phyloP scores from a whole-genome alignment of 495 filamentous ascomycete species.

The Penicilliopsis zonata region DNA sequence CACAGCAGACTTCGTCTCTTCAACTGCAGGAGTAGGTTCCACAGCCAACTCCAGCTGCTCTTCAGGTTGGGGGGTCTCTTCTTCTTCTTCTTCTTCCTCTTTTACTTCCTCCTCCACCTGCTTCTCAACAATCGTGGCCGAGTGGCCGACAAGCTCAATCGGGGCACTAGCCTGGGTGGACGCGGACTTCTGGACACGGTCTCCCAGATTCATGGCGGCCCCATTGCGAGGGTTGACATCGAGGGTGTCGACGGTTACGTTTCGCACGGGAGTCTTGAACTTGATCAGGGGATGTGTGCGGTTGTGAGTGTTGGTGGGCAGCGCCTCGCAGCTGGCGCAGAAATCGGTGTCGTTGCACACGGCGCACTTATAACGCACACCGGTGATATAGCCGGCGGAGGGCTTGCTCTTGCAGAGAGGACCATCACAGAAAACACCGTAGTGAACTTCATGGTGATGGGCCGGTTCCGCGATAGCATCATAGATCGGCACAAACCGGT shows the following conservation, averaged over 20 bases:
- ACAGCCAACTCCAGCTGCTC: no score
- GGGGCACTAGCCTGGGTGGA: conserved; percentile 39
- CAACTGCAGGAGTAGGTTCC: conserved; percentile 1
- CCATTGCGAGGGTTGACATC: conserved; percentile 58
- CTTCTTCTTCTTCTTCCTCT: conserved; percentile 41
- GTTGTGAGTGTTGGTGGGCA: conserved; percentile 77
- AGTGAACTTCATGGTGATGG: conserved; percentile 45
- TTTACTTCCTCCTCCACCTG: conserved; percentile 3
- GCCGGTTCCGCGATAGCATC: conserved; percentile 54
- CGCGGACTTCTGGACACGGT: conserved; percentile 33
- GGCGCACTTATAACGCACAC: conserved; percentile 91
- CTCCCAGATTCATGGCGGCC: conserved; percentile 52
- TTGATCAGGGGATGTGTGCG: conserved; percentile 92
- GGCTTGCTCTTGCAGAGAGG: conserved; percentile 63
- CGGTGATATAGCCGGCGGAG: conserved; percentile 57
- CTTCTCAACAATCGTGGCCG: neutral
- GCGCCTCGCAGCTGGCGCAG: conserved; percentile 87
- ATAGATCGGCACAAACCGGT: conserved; percentile 86
- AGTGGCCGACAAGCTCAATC: conserved; percentile 25
- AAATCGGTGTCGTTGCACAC: conserved; percentile 95
- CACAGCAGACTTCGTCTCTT: conserved; percentile 1
- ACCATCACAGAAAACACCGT: conserved; percentile 89
- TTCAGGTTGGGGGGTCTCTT: conserved; percentile 34
- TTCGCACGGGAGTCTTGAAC: conserved; percentile 87
- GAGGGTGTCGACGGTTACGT: conserved; percentile 76